A percentile compares a stretch with the other conserved stretches of the same genome.
phyloP scores from a whole-genome alignment of 2,329 filamentous ascomycete genomes.

The Elsinoe perseae region DNA sequence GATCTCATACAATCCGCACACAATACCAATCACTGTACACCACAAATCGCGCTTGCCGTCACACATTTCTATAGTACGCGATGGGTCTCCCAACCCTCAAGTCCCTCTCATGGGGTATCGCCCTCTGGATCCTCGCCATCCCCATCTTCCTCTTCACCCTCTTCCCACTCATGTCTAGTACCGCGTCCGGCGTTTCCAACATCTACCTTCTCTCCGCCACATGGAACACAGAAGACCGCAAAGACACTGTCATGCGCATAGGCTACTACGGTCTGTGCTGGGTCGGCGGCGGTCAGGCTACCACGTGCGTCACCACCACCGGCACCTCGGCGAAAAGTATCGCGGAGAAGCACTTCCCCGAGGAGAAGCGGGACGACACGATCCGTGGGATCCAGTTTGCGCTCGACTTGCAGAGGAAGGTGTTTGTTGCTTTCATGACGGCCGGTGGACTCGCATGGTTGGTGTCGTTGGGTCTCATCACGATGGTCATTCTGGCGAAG shows the following conservation, averaged over 20 bases:
- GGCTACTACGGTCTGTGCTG: conserved; percentile 19
- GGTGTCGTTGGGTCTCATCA: conserved; percentile 14
- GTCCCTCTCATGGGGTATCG: conserved; percentile 6
- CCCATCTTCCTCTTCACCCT: conserved; percentile 20
- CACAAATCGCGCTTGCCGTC: no score
- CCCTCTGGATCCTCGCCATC: conserved; percentile 17
- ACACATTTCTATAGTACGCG: neutral
- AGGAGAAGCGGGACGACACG: neutral
- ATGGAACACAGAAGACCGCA: conserved; percentile 7
- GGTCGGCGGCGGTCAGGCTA: neutral
- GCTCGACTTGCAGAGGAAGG: conserved; percentile 16
- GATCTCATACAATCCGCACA: neutral
- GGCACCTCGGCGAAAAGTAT: conserved; percentile 12
- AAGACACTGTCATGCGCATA: conserved; percentile 13
- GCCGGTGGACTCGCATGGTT: conserved; percentile 19
- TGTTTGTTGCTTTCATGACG: conserved; percentile 19
- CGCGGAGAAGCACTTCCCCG: conserved; percentile 8
- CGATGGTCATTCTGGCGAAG: conserved; percentile 17
- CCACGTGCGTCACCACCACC: conserved; percentile 11
- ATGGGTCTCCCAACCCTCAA: conserved; percentile 4
- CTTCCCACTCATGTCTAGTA: conserved; percentile 18
- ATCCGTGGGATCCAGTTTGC: conserved; percentile 12
- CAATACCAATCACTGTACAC: no score
- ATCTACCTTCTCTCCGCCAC: conserved; percentile 17
- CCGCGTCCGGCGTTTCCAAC: neutral